phyloP scores from a whole-genome alignment of 2,329 filamentous ascomycete species.

The Aspergillaceae sp. region DNA sequence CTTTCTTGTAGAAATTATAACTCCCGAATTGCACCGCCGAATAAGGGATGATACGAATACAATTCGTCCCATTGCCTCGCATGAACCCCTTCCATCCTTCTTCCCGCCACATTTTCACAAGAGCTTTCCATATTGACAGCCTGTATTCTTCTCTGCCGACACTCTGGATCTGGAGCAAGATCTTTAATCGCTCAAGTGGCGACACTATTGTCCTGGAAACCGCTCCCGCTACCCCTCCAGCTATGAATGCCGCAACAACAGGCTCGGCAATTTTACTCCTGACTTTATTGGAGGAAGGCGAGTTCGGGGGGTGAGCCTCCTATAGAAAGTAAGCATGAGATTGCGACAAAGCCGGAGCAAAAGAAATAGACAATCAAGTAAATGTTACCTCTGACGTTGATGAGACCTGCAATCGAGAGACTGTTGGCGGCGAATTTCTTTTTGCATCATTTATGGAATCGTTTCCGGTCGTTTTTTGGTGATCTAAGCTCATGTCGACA shows the following conservation, averaged over 20 bases:
- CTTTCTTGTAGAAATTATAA: slow-evolving; percentile 94
- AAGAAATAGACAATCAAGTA: no score
- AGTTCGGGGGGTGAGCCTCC: slow-evolving; percentile 10
- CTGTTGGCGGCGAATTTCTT: slow-evolving; percentile 11
- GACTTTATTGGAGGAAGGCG: slow-evolving; percentile 14
- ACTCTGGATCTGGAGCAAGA: slow-evolving; percentile 93
- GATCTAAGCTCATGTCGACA: slow-evolving; percentile 28
- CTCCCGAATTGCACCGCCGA: slow-evolving; percentile 97
- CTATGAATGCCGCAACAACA: slow-evolving; percentile 83
- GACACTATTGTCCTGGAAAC: slow-evolving; percentile 98
- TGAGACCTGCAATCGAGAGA: slow-evolving; percentile 12
- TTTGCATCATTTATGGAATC: slow-evolving; percentile 11
- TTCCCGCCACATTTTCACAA: slow-evolving; percentile 92
- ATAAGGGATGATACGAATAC: slow-evolving; percentile 95
- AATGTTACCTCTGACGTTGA: slow-evolving; percentile 7
- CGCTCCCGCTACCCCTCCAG: slow-evolving; percentile 85
- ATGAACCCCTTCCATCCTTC: slow-evolving; percentile 97
- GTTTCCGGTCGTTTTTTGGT: slow-evolving; percentile 17
- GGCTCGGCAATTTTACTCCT: slow-evolving; percentile 61
- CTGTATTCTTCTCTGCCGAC: slow-evolving; percentile 87
- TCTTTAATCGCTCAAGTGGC: slow-evolving; percentile 90
- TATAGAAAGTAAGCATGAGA: slow-evolving; percentile 6
- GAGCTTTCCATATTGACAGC: slow-evolving; percentile 76
- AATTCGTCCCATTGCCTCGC: slow-evolving; percentile 96
- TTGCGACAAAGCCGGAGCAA: no score